phyloP scores from a whole-genome alignment of 2,329 filamentous ascomycete species.

The Colletotrichum musicola region DNA sequence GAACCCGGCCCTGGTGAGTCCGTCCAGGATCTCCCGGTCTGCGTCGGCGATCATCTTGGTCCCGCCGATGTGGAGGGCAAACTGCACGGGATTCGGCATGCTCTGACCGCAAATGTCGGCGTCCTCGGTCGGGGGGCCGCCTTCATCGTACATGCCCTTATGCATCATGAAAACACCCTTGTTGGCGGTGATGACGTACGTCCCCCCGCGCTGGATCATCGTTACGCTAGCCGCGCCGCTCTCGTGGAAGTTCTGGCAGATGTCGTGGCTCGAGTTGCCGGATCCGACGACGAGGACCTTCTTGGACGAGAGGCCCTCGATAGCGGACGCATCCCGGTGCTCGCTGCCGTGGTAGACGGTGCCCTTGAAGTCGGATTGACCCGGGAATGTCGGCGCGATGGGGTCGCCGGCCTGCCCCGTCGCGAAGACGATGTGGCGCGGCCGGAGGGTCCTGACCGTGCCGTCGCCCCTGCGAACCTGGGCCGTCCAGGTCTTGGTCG shows the following conservation, averaged over 20 bases:
- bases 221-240: constrained; percentile 74
- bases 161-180: constrained; percentile 66
- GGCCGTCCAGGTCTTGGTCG: constrained; percentile 66
- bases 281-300: constrained; percentile 76
- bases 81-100: constrained; percentile 64
- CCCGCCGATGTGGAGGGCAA: constrained; percentile 67
- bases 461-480: constrained; percentile 58
- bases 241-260: constrained; percentile 75
- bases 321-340: constrained; percentile 40
- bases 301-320: constrained; percentile 60
- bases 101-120: constrained; percentile 72
- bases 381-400: constrained; percentile 69
- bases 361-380: constrained; percentile 69
- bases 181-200: constrained; percentile 71
- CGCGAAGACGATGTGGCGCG: constrained; percentile 74
- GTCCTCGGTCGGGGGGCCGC: constrained; percentile 72
- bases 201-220: constrained; percentile 76
- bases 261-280: constrained; percentile 78
- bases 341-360: constrained; percentile 67
- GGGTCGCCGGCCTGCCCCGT: constrained; percentile 77
- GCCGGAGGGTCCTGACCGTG: constrained; percentile 66
- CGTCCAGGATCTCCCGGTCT: constrained; percentile 55
- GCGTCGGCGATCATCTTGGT: constrained; percentile 53
- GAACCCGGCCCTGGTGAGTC: constrained; percentile 70
- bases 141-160: constrained; percentile 63